Percentiles rank a stretch among this genome's conserved stretches.
These are phyloP conservation scores for Penicillium steckii DNA, from an alignment of 495 filamentous ascomycete species.

Conservation along the genomic window DNA sequence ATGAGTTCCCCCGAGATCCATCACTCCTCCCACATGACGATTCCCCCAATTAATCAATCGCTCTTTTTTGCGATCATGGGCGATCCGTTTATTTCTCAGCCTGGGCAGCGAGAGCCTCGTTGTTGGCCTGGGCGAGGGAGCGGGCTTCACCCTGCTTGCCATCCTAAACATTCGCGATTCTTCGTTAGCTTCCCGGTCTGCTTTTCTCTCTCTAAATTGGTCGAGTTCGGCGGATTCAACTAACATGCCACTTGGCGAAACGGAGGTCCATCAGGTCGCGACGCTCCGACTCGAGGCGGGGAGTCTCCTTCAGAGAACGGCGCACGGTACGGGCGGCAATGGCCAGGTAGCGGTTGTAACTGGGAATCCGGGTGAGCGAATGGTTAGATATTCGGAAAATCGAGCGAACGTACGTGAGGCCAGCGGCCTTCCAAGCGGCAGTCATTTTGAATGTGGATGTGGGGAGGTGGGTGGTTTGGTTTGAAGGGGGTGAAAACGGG, in stretches of 20 bases:
- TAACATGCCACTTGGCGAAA: constrained; percentile 95
- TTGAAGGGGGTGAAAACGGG: constrained; percentile 31
- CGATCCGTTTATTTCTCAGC: constrained; percentile 40
- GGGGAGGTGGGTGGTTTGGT: constrained; percentile 26
- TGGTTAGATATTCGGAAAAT: neutral
- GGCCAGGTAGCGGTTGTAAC: constrained; percentile 57
- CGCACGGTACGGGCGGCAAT: constrained; percentile 59
- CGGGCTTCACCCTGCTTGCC: constrained; percentile 93
- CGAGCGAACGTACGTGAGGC: constrained; percentile 73
- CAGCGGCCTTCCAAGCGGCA: constrained; percentile 97
- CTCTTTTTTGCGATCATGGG: constrained; percentile 1
- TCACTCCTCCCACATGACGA: constrained; percentile 21
- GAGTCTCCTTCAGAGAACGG: constrained; percentile 91
- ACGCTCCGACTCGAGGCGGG: constrained; percentile 81
- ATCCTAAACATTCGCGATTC: constrained; percentile 56
- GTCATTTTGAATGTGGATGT: constrained; percentile 73
- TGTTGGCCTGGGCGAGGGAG: constrained; percentile 71
- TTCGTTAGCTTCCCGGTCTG: constrained; percentile 19
- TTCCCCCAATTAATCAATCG: constrained; percentile 10
- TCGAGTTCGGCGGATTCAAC: constrained; percentile 12
- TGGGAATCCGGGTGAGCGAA: constrained; percentile 35
- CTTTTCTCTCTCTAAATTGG: neutral
- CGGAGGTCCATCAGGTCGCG: constrained; percentile 86
- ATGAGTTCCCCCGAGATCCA: constrained; percentile 10
- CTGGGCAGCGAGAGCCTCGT: constrained; percentile 51